Conservation (phyloP, 2,329 filamentous ascomycete species). For the Microcyclosporella mali region DNA sequence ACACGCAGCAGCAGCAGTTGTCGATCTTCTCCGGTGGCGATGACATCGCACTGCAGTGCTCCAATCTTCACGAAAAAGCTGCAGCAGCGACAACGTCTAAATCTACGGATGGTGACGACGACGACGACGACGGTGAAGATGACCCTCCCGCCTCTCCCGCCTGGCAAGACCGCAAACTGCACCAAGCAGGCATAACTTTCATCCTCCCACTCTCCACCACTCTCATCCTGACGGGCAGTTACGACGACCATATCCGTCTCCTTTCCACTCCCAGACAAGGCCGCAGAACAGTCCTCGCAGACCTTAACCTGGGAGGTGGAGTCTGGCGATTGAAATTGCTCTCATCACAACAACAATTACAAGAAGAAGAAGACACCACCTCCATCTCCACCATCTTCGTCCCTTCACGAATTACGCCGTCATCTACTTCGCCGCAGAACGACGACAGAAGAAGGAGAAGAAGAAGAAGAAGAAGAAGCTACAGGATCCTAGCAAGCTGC, state of each 20-base stretch:
- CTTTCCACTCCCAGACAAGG: conserved; percentile 41
- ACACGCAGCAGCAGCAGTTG: conserved; percentile 9
- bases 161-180: conserved; percentile 52
- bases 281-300: conserved; percentile 51
- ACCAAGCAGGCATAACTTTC: conserved; percentile 79
- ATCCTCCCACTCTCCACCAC: conserved; percentile 65
- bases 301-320: conserved; percentile 65
- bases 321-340: conserved; percentile 83
- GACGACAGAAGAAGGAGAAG: too few relatives aligned
- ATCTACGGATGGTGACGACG: too few relatives aligned
- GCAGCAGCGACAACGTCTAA: too few relatives aligned
- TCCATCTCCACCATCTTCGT: too few relatives aligned
- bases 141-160: conserved; percentile 6
- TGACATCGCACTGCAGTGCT: conserved; percentile 56
- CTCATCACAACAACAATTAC: neutral
- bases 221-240: conserved; percentile 77
- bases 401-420: too few relatives aligned
- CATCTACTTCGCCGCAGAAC: too few relatives aligned
- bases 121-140: too few relatives aligned
- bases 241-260: conserved; percentile 77
- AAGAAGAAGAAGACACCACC: too few relatives aligned
- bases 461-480: too few relatives aligned
- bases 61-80: conserved; percentile 5
- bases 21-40: conserved; percentile 65
- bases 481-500: conserved; percentile 69